phyloP scores from a whole-genome alignment of 257 asterid species.

The Cruciata laevipes region DNA sequence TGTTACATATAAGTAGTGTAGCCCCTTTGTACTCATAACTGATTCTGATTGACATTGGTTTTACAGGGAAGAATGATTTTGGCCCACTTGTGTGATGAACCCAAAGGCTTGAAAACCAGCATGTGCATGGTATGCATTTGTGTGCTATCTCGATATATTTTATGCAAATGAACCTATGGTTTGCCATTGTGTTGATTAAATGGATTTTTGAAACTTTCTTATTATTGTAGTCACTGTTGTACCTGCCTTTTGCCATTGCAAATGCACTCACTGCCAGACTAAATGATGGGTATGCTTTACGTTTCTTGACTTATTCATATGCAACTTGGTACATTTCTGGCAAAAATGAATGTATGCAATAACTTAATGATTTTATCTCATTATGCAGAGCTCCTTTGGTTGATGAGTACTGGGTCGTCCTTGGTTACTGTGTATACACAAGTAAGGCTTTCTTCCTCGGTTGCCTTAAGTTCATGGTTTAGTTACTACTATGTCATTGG shows the following conservation, averaged over 20 bases:
- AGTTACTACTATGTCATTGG: neutral
- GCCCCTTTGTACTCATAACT: neutral
- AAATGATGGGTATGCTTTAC: constrained; percentile 66
- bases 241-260: constrained; percentile 88
- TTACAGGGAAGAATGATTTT: constrained; percentile 91
- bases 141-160: neutral
- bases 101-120: constrained; percentile 92
- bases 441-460: constrained; percentile 27
- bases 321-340: constrained; percentile 3
- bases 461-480: neutral
- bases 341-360: constrained; percentile 2
- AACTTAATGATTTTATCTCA: neutral
- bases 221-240: constrained; percentile 62
- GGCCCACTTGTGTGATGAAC: constrained; percentile 91
- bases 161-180: constrained; percentile 1
- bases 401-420: constrained; percentile 77
- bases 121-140: constrained; percentile 73
- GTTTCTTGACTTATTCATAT: constrained; percentile 8
- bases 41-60: constrained; percentile 22
- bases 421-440: constrained; percentile 60
- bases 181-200: neutral
- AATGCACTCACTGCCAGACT: constrained; percentile 84
- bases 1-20: neutral
- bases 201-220: neutral
- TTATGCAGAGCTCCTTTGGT: constrained; percentile 73